Base-by-base conservation (phyloP, 78 protist species). In the Speleostelium caveatum region DNA sequence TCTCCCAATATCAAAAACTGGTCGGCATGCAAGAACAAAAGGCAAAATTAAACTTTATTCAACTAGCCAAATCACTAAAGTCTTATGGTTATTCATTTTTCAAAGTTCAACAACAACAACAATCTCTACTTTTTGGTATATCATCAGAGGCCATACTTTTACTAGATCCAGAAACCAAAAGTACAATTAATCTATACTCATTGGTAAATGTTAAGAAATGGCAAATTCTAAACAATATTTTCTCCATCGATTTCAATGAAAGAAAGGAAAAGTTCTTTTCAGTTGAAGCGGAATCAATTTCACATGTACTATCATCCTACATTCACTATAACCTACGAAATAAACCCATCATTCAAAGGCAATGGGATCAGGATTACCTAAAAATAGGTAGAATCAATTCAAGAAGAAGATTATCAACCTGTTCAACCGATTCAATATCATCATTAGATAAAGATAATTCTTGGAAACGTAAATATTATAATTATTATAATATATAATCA, bases 51-150 rank as follows among this genome's bases (percentile, higher is more conserved):
- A 69, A 78, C 49, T 88, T 73, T 33, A 88, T 88, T 19, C 94
- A 78, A 62, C 56, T 78, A 58, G 94, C 94, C 2, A 88, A 78
- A 53, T 76, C 94, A 36, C 22, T 88, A 17, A 88, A 88, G 62
- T 73, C 94, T 28, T 88, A 73, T 78, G 94, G 80, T 14, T 88
- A 78, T 38, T 73, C 94, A 2, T 88, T 88, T 42, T 88, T 88
- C 21, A 87, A 53, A 33, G 94, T 88, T 8, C 22, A 26, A 21
- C 21, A 32, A n/a, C 58, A 10, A 33, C 41, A 39, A 69, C 41
- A 66, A 26, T 19, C 32, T 19, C 63, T 49, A 41, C 41, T 83
- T 4, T 83, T 83, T 69, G 91, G 91, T n/a, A 83, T 83, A 35
- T 83, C 91, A n/a, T 39, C 91, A 19, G 91, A 83, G 26, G 63